Conservation (phyloP, 352 stramenopile species). For the Detonula confervacea region DNA sequence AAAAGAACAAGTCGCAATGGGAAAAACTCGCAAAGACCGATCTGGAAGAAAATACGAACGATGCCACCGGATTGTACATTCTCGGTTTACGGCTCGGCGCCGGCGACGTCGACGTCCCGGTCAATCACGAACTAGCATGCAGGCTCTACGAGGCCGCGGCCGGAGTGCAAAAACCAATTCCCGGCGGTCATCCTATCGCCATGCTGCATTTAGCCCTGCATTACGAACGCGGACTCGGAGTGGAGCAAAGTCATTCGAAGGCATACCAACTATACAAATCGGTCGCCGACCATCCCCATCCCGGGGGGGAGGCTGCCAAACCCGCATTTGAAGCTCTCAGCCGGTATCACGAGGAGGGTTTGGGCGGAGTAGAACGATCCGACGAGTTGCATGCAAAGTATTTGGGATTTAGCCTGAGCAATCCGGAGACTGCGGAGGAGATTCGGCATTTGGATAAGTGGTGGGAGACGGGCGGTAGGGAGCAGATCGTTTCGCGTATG, state of each 20-base stretch:
- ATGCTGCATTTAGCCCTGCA: slow-evolving; percentile 20
- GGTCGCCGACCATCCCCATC: background rate
- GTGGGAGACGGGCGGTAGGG: background rate
- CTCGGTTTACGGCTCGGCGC: background rate
- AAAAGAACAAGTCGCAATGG: background rate
- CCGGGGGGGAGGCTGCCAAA: background rate
- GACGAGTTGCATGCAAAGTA: slow-evolving; percentile 1
- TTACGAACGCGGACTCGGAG: slow-evolving; percentile 18
- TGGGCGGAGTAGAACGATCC: background rate
- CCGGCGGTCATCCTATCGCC: slow-evolving; percentile 16
- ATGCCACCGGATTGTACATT: slow-evolving; percentile 13
- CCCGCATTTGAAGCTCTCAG: slow-evolving; percentile 1
- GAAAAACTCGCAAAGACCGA: background rate
- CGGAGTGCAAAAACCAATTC: slow-evolving; percentile 2
- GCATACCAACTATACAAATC: background rate
- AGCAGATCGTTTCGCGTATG: background rate
- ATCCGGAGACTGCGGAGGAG: slow-evolving; percentile 4
- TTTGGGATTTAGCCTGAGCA: slow-evolving; percentile 12
- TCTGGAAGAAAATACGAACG: slow-evolving; percentile 14
- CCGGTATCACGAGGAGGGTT: slow-evolving; percentile 1
- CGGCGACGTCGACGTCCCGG: background rate
- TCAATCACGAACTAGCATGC: slow-evolving; percentile 11
- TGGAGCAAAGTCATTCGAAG: background rate
- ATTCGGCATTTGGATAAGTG: slow-evolving; percentile 6
- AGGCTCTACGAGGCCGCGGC: slow-evolving; percentile 12